A percentile compares a stretch with the other conserved stretches of the same genome.
These are phyloP conservation scores for Lactarius quietus DNA, from an alignment of 768 basidiomycete genomes.

Conservation along the genomic window DNA sequence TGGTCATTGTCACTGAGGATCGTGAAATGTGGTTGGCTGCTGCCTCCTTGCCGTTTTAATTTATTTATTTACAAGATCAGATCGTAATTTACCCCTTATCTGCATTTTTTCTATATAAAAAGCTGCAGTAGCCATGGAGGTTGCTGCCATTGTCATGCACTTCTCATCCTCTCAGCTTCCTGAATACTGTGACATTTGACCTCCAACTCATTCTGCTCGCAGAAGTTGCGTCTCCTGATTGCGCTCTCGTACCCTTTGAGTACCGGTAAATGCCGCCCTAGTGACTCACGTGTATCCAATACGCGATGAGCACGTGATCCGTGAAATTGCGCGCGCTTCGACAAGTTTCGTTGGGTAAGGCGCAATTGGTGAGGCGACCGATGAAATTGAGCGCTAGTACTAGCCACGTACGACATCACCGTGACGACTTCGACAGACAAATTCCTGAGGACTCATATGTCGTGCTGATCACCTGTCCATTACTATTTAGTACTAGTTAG, in stretches of 20 bases:
- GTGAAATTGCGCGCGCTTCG: not conserved
- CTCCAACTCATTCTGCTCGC: not conserved
- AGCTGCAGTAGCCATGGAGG: not conserved
- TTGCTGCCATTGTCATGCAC: not conserved
- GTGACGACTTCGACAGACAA: too few relatives aligned
- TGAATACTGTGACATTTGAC: not conserved
- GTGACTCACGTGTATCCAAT: not conserved
- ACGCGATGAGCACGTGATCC: not conserved
- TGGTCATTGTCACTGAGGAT: slow-evolving; percentile 27
- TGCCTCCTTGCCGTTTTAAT: slow-evolving; percentile 1
- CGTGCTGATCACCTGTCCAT: not conserved
- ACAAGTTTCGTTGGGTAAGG: too few relatives aligned
- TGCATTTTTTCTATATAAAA: not conserved
- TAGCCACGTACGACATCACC: not conserved
- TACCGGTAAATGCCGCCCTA: not conserved
- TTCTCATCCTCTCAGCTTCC: not conserved
- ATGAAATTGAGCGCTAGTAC: not conserved
- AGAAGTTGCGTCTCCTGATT: not conserved
- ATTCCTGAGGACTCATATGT: too few relatives aligned
- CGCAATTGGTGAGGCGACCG: not conserved
- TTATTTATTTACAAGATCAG: slow-evolving; percentile 16
- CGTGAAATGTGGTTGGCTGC: slow-evolving; percentile 25
- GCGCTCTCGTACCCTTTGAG: not conserved
- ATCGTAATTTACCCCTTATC: slow-evolving; percentile 17
- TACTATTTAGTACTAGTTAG: not conserved